Conservation (phyloP, 225 moss, liverwort and hornwort species). For the Pseudisothecium myosuroides region DNA sequence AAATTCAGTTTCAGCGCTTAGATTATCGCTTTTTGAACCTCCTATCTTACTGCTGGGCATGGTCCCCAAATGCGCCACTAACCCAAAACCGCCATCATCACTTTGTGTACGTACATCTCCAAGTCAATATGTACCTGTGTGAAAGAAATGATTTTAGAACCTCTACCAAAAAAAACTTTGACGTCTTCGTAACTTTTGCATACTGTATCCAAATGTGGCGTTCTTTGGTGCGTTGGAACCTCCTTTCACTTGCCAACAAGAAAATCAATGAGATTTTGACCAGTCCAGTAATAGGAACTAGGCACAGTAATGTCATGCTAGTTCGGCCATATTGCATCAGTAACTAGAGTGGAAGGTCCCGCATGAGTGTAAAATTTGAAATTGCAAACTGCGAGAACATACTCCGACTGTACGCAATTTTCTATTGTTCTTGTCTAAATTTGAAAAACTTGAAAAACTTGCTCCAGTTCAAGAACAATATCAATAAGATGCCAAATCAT, state of each 20-base stretch:
- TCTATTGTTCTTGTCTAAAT: no score
- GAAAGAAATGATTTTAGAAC: background rate
- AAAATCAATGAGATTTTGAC: background rate
- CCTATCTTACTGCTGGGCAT: no score
- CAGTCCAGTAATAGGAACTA: background rate
- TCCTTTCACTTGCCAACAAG: background rate
- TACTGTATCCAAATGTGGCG: background rate
- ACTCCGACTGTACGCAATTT: background rate
- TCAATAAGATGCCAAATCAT: background rate
- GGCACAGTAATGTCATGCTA: background rate
- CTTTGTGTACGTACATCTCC: background rate
- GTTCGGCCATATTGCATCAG: background rate
- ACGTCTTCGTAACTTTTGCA: background rate
- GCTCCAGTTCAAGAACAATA: background rate
- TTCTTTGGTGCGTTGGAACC: background rate
- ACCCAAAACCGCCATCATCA: background rate
- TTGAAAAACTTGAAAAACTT: no score
- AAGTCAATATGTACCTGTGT: background rate
- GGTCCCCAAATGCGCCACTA: background rate
- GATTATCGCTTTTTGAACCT: no score
- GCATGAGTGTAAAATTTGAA: background rate
- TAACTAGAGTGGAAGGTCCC: background rate
- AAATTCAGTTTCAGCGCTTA: no score
- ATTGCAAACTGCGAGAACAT: background rate
- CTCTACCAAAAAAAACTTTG: background rate